Evolutionary conservation across 2,329 filamentous ascomycete genomes (phyloP).

Genomic region (Endocalyx cinctus): DNA sequence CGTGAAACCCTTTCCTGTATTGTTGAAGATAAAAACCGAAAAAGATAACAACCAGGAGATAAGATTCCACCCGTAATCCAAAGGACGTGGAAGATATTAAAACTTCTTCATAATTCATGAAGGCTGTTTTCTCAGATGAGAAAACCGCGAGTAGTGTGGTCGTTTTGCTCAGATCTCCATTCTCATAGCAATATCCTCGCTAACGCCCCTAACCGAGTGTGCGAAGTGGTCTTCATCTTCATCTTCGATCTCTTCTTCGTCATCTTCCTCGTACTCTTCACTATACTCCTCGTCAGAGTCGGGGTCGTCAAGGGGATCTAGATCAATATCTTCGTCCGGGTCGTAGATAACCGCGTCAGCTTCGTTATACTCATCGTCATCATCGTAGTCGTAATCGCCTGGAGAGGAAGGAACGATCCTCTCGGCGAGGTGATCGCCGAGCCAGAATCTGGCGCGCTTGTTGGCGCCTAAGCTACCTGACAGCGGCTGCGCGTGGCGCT

Average conservation of each 20-base stretch:
- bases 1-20: too few species aligned
- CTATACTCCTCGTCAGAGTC: slow-evolving; percentile 45
- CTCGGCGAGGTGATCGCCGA: slow-evolving; percentile 61
- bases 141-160: too few species aligned
- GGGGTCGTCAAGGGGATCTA: slow-evolving; percentile 49
- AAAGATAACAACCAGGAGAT: too few species aligned
- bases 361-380: slow-evolving; percentile 39
- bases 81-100: too few species aligned
- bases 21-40: too few species aligned
- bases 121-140: too few species aligned
- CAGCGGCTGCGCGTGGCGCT: slow-evolving; percentile 23
- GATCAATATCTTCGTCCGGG: slow-evolving; percentile 53
- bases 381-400: slow-evolving; percentile 45
- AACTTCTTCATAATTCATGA: too few species aligned
- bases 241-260: slow-evolving; percentile 34
- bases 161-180: slow-evolving; percentile 66
- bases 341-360: slow-evolving; percentile 47
- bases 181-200: slow-evolving; percentile 56
- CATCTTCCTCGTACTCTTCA: slow-evolving; percentile 38
- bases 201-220: slow-evolving; percentile 49
- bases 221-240: slow-evolving; percentile 38
- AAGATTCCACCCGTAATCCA: too few species aligned
- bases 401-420: slow-evolving; percentile 39
- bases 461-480: slow-evolving; percentile 47
- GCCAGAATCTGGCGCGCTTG: slow-evolving; percentile 86